Percentiles rank a stretch among this genome's conserved stretches.
phyloP scores from a whole-genome alignment of 2,329 filamentous ascomycete genomes.

The Xylaria sp. region DNA sequence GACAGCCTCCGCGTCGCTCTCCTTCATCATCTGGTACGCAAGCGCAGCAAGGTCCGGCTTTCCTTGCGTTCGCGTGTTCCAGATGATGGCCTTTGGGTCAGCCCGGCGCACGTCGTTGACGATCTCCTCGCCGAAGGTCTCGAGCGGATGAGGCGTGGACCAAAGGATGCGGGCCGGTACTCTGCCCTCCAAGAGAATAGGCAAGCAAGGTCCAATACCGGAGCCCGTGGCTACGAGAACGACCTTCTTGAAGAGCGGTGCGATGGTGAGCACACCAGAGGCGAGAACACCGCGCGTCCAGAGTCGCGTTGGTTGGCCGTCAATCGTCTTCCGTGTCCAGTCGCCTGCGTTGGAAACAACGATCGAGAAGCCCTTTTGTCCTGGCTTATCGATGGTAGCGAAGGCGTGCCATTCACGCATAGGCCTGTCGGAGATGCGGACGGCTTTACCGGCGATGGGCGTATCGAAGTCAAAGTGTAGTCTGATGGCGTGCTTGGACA shows the following conservation, averaged over 20 bases:
- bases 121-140: constrained; percentile 57
- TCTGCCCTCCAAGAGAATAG: constrained; percentile 17
- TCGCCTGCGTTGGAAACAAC: constrained; percentile 70
- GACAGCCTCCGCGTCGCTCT: constrained; percentile 60
- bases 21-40: constrained; percentile 49
- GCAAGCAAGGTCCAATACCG: constrained; percentile 57
- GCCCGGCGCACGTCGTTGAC: constrained; percentile 50
- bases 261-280: constrained; percentile 62
- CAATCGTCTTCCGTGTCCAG: constrained; percentile 64
- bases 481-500: constrained; percentile 67
- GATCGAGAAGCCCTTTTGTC: constrained; percentile 55
- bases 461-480: constrained; percentile 63
- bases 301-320: constrained; percentile 53
- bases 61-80: constrained; percentile 58
- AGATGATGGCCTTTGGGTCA: constrained; percentile 59
- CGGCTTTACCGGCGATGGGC: constrained; percentile 50
- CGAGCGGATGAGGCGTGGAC: constrained; percentile 57
- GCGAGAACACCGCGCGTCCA: constrained; percentile 66
- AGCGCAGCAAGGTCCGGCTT: constrained; percentile 51
- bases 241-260: constrained; percentile 59
- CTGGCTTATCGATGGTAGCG: constrained; percentile 55
- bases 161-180: constrained; percentile 63
- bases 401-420: constrained; percentile 71
- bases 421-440: constrained; percentile 57
- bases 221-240: constrained; percentile 68